Conservation (phyloP, 2,329 filamentous ascomycete species). For the Orbilia blumenaviensis region DNA sequence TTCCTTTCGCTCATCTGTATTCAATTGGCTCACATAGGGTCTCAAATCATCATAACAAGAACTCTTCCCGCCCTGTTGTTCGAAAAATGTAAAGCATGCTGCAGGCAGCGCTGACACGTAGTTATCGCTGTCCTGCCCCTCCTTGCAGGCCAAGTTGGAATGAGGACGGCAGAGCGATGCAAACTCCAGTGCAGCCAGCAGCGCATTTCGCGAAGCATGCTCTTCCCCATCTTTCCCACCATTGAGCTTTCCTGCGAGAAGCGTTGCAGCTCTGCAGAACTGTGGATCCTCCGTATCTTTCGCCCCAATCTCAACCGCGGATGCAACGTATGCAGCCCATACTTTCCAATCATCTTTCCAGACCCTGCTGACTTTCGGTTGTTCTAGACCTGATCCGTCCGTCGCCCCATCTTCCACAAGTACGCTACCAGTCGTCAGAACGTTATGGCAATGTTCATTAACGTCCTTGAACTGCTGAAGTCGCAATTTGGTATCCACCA, state of each 20-base stretch:
- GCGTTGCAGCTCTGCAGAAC: slow-evolving; percentile 43
- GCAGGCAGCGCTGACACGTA: slow-evolving; percentile 55
- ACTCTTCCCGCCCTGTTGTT: slow-evolving; percentile 56
- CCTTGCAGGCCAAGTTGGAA: slow-evolving; percentile 54
- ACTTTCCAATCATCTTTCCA: slow-evolving; percentile 58
- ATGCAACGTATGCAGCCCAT: slow-evolving; percentile 57
- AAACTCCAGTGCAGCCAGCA: slow-evolving; percentile 57
- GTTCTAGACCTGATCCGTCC: slow-evolving; percentile 33
- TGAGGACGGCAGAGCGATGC: slow-evolving; percentile 54
- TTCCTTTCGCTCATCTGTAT: slow-evolving; percentile 52
- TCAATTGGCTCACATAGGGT: slow-evolving; percentile 56
- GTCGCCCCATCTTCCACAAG: slow-evolving; percentile 5
- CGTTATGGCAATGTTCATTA: slow-evolving; percentile 42
- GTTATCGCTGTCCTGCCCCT: too few relatives aligned
- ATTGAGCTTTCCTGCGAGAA: slow-evolving; percentile 29
- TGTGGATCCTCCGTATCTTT: slow-evolving; percentile 36
- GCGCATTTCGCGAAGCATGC: slow-evolving; percentile 54
- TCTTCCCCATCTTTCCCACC: slow-evolving; percentile 49
- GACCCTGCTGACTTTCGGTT: slow-evolving; percentile 36
- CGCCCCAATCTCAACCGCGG: slow-evolving; percentile 49
- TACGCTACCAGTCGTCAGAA: slow-evolving; percentile 38
- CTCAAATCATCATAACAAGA: slow-evolving; percentile 58
- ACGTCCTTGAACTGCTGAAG: slow-evolving; percentile 47
- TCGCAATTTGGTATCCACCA: slow-evolving; percentile 40
- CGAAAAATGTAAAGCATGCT: slow-evolving; percentile 57